phyloP scores from a whole-genome alignment of 1,284 basidiomycete species.

The Fomitopsis palustris region DNA sequence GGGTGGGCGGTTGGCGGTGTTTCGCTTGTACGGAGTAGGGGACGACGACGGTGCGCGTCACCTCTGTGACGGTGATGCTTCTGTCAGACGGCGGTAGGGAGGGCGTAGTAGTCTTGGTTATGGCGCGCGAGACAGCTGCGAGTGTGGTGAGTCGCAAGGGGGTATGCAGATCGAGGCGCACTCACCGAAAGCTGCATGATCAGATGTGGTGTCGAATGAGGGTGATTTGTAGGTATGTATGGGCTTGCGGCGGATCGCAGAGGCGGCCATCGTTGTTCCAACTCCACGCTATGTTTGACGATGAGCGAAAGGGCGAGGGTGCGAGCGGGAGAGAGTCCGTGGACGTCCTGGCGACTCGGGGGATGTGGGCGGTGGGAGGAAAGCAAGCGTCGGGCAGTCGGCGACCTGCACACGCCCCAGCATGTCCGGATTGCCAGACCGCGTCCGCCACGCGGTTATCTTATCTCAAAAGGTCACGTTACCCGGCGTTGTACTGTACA shows the following conservation, averaged over 20 bases:
- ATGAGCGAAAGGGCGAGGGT: not conserved
- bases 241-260: conserved; percentile 30
- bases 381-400: not conserved
- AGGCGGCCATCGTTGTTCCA: conserved; percentile 8
- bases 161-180: not conserved
- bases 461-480: conserved; percentile 9
- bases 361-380: conserved; percentile 6
- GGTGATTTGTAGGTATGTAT: conserved; percentile 30
- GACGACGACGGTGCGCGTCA: conserved; percentile 8
- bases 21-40: conserved; percentile 22
- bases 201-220: conserved; percentile 16
- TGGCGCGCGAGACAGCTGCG: not conserved
- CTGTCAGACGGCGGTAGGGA: conserved; percentile 1
- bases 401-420: not conserved
- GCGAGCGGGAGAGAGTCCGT: not conserved
- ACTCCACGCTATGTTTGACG: not conserved
- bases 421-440: conserved; percentile 1
- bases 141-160: not conserved
- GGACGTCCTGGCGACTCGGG: not conserved
- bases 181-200: conserved; percentile 18
- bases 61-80: conserved; percentile 5
- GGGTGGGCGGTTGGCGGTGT: conserved; percentile 36
- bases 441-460: conserved; percentile 19
- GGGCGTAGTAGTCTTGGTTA: not conserved
- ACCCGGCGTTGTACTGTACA: not conserved